Conservation (phyloP, 495 filamentous ascomycete species). For the Cladorrhinum samala region DNA sequence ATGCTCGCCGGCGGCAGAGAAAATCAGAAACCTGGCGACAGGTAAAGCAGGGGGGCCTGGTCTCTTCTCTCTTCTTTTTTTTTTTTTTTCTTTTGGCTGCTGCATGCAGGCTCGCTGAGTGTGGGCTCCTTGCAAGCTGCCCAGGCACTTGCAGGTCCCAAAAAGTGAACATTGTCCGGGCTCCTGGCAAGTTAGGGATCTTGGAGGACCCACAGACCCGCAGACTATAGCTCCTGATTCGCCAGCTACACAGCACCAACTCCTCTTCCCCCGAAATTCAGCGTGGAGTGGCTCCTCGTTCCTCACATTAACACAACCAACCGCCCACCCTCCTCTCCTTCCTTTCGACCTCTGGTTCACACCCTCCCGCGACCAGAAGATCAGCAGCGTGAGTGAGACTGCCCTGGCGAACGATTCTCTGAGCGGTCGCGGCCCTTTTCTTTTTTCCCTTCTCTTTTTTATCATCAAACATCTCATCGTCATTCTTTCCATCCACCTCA, state of each 20-base stretch:
- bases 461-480: conserved; percentile 6
- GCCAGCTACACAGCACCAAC: conserved; percentile 13
- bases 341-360: conserved; percentile 24
- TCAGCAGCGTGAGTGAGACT: conserved; percentile 13
- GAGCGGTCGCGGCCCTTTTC: conserved; percentile 8
- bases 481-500: conserved; percentile 8
- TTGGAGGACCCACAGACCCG: conserved; percentile 16
- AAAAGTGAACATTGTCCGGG: conserved; percentile 8
- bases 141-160: neutral
- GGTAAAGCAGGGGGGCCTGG: too few species aligned
- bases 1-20: too few species aligned
- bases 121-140: neutral
- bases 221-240: conserved; percentile 10
- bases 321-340: conserved; percentile 26
- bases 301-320: conserved; percentile 32
- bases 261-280: conserved; percentile 22
- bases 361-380: conserved; percentile 16
- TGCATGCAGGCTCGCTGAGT: neutral
- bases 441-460: neutral
- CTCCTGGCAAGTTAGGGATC: conserved; percentile 20
- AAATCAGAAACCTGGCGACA: too few species aligned
- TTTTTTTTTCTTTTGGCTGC: neutral
- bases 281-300: conserved; percentile 21
- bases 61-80: too few species aligned
- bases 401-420: conserved; percentile 13